These are phyloP conservation scores for Ichthyophonus hoferi DNA, from an alignment of 208 protist species.

Conservation along the genomic window DNA sequence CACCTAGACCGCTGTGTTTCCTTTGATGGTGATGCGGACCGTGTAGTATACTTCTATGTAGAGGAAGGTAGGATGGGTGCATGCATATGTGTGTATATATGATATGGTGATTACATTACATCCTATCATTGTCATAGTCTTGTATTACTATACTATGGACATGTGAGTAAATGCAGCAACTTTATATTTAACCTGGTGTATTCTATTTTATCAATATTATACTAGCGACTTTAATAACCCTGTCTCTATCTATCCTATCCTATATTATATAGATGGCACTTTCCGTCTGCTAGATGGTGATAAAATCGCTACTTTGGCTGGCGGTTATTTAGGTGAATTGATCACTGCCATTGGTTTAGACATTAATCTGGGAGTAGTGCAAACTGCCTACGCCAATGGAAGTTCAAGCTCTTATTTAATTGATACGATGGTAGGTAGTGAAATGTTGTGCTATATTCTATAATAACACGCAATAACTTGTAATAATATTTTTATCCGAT, in stretches of 20 bases:
- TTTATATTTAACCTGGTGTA: too few species aligned
- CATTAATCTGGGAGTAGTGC: constrained; percentile 70
- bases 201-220: too few species aligned
- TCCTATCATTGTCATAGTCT: too few species aligned
- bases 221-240: too few species aligned
- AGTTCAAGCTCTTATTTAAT: constrained; percentile 75
- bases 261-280: constrained; percentile 1
- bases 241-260: too few species aligned
- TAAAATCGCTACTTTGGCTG: constrained; percentile 52
- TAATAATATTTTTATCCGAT: too few species aligned
- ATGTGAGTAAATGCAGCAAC: too few species aligned
- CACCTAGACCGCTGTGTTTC: constrained; percentile 67
- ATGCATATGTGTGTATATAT: not conserved
- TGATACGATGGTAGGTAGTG: constrained; percentile 59
- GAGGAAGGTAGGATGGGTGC: constrained; percentile 2
- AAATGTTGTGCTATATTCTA: too few species aligned
- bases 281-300: constrained; percentile 63
- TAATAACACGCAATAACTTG: too few species aligned
- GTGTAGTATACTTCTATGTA: constrained; percentile 71
- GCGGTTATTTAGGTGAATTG: constrained; percentile 26
- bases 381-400: constrained; percentile 90
- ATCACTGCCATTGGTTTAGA: not conserved
- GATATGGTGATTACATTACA: too few species aligned
- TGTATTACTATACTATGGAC: too few species aligned
- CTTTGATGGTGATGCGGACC: constrained; percentile 86